Base-by-base conservation (phyloP, 78 protist species). In the Protostelium mycophagum region DNA sequence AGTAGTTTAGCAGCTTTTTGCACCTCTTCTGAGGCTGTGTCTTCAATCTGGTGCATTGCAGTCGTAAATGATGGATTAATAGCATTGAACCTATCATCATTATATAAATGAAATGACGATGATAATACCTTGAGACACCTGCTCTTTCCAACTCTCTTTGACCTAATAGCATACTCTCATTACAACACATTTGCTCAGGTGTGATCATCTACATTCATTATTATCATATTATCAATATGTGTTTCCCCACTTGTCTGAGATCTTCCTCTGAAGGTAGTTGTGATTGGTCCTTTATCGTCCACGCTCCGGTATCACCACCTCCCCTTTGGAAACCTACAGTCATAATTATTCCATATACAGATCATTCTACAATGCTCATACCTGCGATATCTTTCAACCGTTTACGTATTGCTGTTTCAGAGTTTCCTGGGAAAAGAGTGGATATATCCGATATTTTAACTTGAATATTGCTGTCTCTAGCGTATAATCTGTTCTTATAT, bases 301-400 rank as follows among this genome's bases (percentile, higher is more conserved):
- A 93, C 90, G 91, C 88, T 35, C 95, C 95, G 38, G 93, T 90
- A 38, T 93, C 95, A 34, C 89, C 95, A 38, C 95, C 95, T 87
- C 95, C 95, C 83, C 95, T 85, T 84, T 93, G 95, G 84, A 93
- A 93, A 39, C 90, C n/a, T n/a, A n/a, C n/a, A n/a, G n/a, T n/a
- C n/a, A n/a, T n/a, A n/a, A n/a, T n/a, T n/a, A n/a, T n/a, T n/a
- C n/a, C n/a, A n/a, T n/a, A n/a, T n/a, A n/a, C n/a, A n/a, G n/a
- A n/a, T n/a, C n/a, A n/a, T n/a, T n/a, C n/a, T n/a, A n/a, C n/a
- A n/a, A n/a, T n/a, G n/a, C n/a, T n/a, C n/a, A n/a, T n/a, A n/a
- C n/a, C 93, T 1, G 95, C 89, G 83, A 92, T 90, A 38, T 93
- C 95, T 34, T 93, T 93, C 73, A 93, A 86, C 28, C 95, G 51